Percentiles rank a stretch among this genome's conserved stretches.
Evolutionary conservation across 305 asterid species (phyloP).

Genomic region (Fraxinus ornus): DNA sequence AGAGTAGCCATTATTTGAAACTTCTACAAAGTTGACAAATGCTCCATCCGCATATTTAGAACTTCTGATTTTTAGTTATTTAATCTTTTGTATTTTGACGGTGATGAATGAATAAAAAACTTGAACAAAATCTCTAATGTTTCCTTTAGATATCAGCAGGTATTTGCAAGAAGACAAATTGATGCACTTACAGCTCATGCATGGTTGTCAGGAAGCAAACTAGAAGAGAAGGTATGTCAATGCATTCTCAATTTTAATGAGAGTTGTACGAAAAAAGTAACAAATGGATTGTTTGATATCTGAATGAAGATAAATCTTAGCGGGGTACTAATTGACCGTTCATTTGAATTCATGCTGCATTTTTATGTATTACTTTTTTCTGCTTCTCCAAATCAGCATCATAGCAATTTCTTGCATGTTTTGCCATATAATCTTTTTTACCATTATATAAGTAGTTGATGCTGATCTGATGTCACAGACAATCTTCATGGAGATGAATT

Average conservation of each 20-base stretch:
- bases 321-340: background rate
- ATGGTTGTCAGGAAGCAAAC: conserved; percentile 66
- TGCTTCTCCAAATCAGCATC: background rate
- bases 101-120: background rate
- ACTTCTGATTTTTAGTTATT: background rate
- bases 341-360: background rate
- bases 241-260: background rate
- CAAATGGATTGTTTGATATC: background rate
- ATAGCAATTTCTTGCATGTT: background rate
- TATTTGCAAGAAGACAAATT: conserved; percentile 62
- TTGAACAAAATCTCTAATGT: conserved; percentile 3
- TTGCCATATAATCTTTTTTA: background rate
- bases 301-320: too few species aligned
- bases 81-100: background rate
- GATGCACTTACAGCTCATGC: conserved; percentile 61
- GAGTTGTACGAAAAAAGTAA: background rate
- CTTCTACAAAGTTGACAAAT: background rate
- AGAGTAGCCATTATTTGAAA: conserved; percentile 48
- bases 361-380: background rate
- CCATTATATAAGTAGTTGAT: background rate
- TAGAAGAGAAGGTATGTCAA: conserved; percentile 65
- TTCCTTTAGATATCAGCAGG: conserved; percentile 36
- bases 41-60: background rate
- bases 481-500: background rate
- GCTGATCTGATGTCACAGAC: background rate